These are phyloP conservation scores for Collybiopsis luxurians DNA, from an alignment of 768 basidiomycete species.

Conservation along the genomic window DNA sequence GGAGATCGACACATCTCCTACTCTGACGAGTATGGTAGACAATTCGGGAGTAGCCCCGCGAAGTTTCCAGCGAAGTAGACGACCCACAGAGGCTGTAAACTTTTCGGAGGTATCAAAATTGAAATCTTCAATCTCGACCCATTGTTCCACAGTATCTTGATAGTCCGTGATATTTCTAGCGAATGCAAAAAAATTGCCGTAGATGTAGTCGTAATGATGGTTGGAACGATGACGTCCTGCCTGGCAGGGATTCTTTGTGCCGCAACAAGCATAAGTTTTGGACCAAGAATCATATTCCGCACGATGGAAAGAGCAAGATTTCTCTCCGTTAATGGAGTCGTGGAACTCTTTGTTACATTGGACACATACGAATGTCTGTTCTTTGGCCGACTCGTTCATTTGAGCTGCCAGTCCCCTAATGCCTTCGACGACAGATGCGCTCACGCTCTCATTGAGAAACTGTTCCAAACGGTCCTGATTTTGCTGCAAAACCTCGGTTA, in stretches of 20 bases:
- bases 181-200: conserved; percentile 33
- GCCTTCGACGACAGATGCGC: conserved; percentile 30
- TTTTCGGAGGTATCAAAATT: conserved; percentile 32
- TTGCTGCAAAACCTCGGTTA: conserved; percentile 30
- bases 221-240: conserved; percentile 30
- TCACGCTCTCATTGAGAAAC: conserved; percentile 28
- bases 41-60: conserved; percentile 26
- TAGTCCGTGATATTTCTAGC: conserved; percentile 26
- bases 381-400: conserved; percentile 29
- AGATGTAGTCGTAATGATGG: conserved; percentile 41
- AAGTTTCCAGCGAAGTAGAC: conserved; percentile 32
- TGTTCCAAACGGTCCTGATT: conserved; percentile 27
- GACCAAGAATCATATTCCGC: conserved; percentile 31
- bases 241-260: conserved; percentile 29
- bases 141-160: conserved; percentile 29
- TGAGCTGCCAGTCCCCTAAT: conserved; percentile 33
- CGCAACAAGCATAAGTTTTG: conserved; percentile 32
- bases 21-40: conserved; percentile 32
- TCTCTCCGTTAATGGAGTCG: conserved; percentile 33
- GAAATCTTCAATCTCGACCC: conserved; percentile 31
- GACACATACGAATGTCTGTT: conserved; percentile 34
- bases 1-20: conserved; percentile 29
- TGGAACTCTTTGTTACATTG: conserved; percentile 37
- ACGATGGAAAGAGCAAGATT: conserved; percentile 35
- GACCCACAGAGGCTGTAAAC: conserved; percentile 15